phyloP scores from a whole-genome alignment of 2,329 filamentous ascomycete species.

The Xylaria sp. region DNA sequence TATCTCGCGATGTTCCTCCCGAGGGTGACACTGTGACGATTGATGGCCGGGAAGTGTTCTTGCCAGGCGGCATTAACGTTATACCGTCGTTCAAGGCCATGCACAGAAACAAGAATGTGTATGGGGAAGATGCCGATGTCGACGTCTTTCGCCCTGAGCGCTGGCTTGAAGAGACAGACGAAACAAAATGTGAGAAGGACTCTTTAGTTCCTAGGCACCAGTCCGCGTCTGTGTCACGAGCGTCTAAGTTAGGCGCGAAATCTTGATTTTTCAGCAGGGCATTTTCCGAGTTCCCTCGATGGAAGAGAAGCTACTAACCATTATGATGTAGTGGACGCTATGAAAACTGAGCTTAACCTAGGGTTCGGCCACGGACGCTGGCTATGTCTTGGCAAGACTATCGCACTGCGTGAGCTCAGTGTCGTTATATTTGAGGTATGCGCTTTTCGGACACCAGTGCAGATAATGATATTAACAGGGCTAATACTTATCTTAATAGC shows the following conservation, averaged over 20 bases:
- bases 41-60: constrained; percentile 17
- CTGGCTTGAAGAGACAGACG: constrained; percentile 36
- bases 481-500: constrained; percentile 13
- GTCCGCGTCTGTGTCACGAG: neutral
- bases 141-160: constrained; percentile 40
- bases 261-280: too few relatives aligned
- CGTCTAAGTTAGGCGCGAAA: neutral
- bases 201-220: neutral
- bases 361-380: constrained; percentile 37
- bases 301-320: neutral
- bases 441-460: neutral
- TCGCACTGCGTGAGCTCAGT: constrained; percentile 29
- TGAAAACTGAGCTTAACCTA: constrained; percentile 28
- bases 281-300: neutral
- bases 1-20: constrained; percentile 37
- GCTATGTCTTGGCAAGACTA: constrained; percentile 35
- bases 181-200: constrained; percentile 12
- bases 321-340: constrained; percentile 26
- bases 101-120: constrained; percentile 28
- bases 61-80: constrained; percentile 32
- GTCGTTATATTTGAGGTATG: constrained; percentile 38
- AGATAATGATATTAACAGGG: too few relatives aligned
- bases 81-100: constrained; percentile 30
- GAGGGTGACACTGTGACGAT: constrained; percentile 32
- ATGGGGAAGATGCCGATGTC: constrained; percentile 32